Conservation (phyloP, 1,284 basidiomycete genomes). For the Cryptococcus deneoformans region DNA sequence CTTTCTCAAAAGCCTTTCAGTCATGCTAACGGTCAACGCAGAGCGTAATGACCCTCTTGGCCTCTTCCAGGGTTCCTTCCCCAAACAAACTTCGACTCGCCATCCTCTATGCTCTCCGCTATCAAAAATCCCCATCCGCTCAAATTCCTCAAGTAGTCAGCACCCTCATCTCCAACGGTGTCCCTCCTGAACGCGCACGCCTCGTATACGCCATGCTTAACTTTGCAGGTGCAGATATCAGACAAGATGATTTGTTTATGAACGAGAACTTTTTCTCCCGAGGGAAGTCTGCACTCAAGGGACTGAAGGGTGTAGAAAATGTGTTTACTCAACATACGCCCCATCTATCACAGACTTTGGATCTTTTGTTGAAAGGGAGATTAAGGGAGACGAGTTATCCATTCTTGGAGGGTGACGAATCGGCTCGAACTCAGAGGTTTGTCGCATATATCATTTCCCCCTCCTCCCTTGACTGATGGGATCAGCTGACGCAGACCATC, state of each 20-base stretch:
- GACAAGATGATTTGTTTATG: conserved; percentile 96
- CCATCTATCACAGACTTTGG: conserved; percentile 87
- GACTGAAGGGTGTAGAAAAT: conserved; percentile 97
- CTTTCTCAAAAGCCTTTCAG: not conserved
- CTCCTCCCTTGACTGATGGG: not conserved
- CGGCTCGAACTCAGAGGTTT: conserved; percentile 44
- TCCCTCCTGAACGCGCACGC: conserved; percentile 77
- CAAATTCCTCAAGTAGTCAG: conserved; percentile 83
- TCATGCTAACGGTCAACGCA: conserved; percentile 40
- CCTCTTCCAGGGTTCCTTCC: conserved; percentile 63
- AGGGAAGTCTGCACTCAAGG: conserved; percentile 91
- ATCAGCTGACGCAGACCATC: not conserved
- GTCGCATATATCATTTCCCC: conserved; percentile 2
- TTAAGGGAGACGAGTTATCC: conserved; percentile 87
- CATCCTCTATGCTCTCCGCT: conserved; percentile 92
- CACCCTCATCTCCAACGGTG: conserved; percentile 74
- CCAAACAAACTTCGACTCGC: conserved; percentile 88
- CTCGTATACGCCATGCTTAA: conserved; percentile 93
- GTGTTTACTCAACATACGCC: conserved; percentile 98
- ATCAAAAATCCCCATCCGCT: conserved; percentile 85
- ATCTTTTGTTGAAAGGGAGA: conserved; percentile 81
- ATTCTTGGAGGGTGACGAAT: conserved; percentile 67
- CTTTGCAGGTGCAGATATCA: conserved; percentile 89
- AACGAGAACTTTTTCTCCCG: conserved; percentile 93
- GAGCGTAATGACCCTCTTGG: conserved; percentile 74